These are phyloP conservation scores for Fusarium verticillioides DNA, from an alignment of 2,329 filamentous ascomycete genomes.

Conservation along the genomic window DNA sequence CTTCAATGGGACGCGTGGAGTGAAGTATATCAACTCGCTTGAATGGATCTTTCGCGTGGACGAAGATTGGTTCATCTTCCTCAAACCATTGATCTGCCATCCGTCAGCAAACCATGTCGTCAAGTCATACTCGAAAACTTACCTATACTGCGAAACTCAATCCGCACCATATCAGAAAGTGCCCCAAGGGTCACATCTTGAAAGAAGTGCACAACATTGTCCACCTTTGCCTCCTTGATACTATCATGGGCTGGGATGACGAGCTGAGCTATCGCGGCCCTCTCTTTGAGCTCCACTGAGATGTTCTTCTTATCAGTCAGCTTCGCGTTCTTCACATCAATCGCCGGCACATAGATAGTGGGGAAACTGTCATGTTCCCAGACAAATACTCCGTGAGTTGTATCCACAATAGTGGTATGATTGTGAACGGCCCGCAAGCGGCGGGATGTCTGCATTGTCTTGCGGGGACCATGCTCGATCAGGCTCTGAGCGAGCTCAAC, in stretches of 20 bases:
- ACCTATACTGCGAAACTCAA: conserved; percentile 53
- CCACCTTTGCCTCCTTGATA: conserved; percentile 43
- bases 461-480: conserved; percentile 36
- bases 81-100: conserved; percentile 57
- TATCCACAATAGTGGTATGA: conserved; percentile 51
- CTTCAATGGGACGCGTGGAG: conserved; percentile 63
- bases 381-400: conserved; percentile 50
- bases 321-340: conserved; percentile 46
- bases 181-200: conserved; percentile 51
- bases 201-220: conserved; percentile 53
- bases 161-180: conserved; percentile 48
- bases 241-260: conserved; percentile 43
- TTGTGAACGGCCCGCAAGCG: conserved; percentile 51
- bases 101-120: background rate
- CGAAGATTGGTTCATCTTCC: conserved; percentile 68
- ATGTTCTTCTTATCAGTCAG: conserved; percentile 45
- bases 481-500: conserved; percentile 21
- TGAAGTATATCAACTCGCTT: conserved; percentile 71
- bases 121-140: background rate
- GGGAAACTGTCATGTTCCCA: conserved; percentile 63
- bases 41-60: conserved; percentile 75
- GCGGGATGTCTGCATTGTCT: conserved; percentile 38
- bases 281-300: conserved; percentile 36
- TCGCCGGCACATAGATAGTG: conserved; percentile 55
- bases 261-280: conserved; percentile 48